A percentile compares a stretch with the other conserved stretches of the same genome.
Evolutionary conservation across 129 eudicot genomes (phyloP).

Genomic region (Apium graveolens): DNA sequence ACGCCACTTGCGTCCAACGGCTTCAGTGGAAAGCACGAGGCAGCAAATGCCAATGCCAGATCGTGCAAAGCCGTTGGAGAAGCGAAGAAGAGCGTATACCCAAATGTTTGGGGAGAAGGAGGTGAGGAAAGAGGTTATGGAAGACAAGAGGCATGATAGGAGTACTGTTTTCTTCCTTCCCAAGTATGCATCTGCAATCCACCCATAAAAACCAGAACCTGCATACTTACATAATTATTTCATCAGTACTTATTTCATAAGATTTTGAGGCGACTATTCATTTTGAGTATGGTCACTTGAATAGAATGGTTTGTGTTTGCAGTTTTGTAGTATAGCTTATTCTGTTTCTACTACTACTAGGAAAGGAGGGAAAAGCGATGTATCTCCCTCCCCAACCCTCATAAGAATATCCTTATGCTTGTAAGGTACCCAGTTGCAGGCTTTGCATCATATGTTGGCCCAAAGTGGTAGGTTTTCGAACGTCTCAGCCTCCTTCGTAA

Average conservation of each 20-base stretch:
- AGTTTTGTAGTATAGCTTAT: background rate
- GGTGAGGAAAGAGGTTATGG: slow-evolving; percentile 28
- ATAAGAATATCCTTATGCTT: background rate
- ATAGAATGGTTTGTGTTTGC: background rate
- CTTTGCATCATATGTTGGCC: background rate
- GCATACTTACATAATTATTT: background rate
- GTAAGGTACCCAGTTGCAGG: too few species aligned
- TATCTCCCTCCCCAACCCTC: background rate
- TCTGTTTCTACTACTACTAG: too few species aligned
- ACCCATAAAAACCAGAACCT: slow-evolving; percentile 34
- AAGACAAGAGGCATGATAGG: slow-evolving; percentile 36
- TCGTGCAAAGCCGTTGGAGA: slow-evolving; percentile 31
- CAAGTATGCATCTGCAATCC: slow-evolving; percentile 30
- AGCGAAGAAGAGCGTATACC: slow-evolving; percentile 33
- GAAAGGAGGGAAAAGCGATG: background rate
- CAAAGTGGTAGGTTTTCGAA: too few species aligned
- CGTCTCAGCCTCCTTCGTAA: too few species aligned
- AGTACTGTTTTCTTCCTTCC: slow-evolving; percentile 36
- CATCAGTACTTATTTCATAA: background rate
- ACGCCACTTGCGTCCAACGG: slow-evolving; percentile 38
- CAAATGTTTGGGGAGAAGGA: slow-evolving; percentile 40
- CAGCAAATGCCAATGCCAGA: slow-evolving; percentile 46
- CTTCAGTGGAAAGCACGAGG: slow-evolving; percentile 40
- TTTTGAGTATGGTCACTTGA: background rate
- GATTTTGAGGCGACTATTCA: background rate